A percentile compares a stretch with the other conserved stretches of the same genome.
Conservation (phyloP, 371 early-diverging fungal species). For the Mucor saturninus region DNA sequence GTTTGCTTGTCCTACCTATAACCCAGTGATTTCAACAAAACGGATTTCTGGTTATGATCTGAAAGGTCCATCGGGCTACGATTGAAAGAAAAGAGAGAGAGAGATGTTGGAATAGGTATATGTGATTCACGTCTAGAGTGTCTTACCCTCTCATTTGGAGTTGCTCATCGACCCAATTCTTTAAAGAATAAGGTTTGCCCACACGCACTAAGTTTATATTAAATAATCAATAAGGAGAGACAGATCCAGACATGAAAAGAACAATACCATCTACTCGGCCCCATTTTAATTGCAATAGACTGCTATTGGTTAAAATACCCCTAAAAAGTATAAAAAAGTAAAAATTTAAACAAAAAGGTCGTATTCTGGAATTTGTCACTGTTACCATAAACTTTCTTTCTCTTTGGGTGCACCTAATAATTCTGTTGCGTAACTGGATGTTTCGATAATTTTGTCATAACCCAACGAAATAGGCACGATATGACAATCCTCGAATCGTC, state of each 20-base stretch:
- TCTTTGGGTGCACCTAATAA: conserved; percentile 85
- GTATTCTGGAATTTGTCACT: too few relatives aligned
- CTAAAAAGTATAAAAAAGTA: conserved; percentile 12
- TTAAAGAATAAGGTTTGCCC: conserved; percentile 76
- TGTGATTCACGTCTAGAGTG: too few relatives aligned
- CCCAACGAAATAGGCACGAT: conserved; percentile 88
- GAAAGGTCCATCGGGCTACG: conserved; percentile 40
- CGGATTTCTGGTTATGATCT: conserved; percentile 36
- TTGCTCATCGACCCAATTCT: conserved; percentile 69
- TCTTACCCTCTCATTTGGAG: conserved; percentile 53
- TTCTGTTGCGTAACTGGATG: conserved; percentile 73
- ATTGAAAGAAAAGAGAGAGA: neutral
- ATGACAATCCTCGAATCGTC: conserved; percentile 69
- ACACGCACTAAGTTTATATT: conserved; percentile 68
- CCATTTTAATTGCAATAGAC: conserved; percentile 75
- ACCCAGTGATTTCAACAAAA: conserved; percentile 59
- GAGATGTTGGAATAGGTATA: too few relatives aligned
- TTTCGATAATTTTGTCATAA: conserved; percentile 90
- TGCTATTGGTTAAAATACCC: conserved; percentile 61
- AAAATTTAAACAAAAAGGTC: neutral
- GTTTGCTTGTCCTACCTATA: conserved; percentile 45
- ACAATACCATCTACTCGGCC: conserved; percentile 69
- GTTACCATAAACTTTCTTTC: conserved; percentile 76
- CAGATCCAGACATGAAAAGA: neutral
- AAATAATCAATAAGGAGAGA: neutral